Evolutionary conservation across 2,329 filamentous ascomycete genomes (phyloP).

Genomic region (Arthrobotrys entomopaga): DNA sequence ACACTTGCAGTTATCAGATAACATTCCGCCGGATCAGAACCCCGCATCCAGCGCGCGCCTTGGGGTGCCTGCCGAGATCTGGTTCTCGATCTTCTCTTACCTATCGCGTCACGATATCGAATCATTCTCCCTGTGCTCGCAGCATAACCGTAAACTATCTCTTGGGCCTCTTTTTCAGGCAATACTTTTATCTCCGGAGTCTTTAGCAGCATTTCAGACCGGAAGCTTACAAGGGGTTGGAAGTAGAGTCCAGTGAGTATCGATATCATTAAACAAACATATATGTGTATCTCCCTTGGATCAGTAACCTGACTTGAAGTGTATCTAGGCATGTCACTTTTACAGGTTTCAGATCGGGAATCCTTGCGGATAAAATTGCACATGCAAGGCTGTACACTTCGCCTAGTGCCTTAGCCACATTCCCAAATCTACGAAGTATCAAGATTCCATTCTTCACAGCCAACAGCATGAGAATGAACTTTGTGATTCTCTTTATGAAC

Average conservation of each 20-base stretch:
- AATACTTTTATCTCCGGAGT: neutral
- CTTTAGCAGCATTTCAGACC: neutral
- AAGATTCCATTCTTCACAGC: neutral
- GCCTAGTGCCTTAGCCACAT: neutral
- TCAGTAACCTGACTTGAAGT: neutral
- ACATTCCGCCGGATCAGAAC: too few species aligned
- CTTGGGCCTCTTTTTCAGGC: neutral
- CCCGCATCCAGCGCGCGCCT: neutral
- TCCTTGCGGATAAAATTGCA: neutral
- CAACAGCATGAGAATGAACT: neutral
- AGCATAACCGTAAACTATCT: neutral
- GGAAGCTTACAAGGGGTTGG: neutral
- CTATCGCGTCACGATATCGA: neutral
- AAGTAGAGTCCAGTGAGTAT: neutral
- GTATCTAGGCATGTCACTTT: neutral
- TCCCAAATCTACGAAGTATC: neutral
- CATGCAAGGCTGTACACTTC: constrained; percentile 1
- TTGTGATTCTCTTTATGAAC: neutral
- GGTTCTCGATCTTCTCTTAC: neutral
- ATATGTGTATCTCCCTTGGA: neutral
- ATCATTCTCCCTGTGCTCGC: neutral
- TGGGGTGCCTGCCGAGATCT: neutral
- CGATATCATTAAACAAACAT: too few species aligned
- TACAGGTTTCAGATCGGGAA: neutral
- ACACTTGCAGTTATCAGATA: too few species aligned